phyloP scores from a whole-genome alignment of 352 stramenopile genomes.

The Globisporangium uncinulatum region DNA sequence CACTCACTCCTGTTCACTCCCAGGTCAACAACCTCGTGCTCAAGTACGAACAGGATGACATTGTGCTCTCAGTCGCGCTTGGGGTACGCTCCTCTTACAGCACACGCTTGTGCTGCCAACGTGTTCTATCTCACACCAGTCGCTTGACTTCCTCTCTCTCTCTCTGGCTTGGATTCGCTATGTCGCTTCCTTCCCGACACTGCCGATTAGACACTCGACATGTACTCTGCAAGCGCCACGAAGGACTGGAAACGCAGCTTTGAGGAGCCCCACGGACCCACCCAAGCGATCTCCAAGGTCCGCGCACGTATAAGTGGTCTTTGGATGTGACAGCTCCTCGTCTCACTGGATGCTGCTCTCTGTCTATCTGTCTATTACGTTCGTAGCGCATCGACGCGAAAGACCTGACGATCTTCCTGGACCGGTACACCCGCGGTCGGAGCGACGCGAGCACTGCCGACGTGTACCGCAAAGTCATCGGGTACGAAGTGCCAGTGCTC shows the following conservation, averaged over 20 bases:
- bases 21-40: slow-evolving; percentile 86
- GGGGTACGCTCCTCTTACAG: slow-evolving; percentile 29
- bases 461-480: slow-evolving; percentile 65
- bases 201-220: slow-evolving; percentile 49
- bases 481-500: slow-evolving; percentile 77
- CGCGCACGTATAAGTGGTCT: neutral
- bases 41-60: slow-evolving; percentile 85
- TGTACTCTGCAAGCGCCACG: slow-evolving; percentile 62
- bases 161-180: neutral
- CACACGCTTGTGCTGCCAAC: neutral
- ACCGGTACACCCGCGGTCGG: slow-evolving; percentile 67
- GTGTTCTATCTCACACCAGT: no score
- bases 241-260: slow-evolving; percentile 62
- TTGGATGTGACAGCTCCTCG: no score
- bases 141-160: neutral
- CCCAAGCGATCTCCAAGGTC: slow-evolving; percentile 57
- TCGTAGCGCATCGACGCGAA: slow-evolving; percentile 55
- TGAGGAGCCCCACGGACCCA: slow-evolving; percentile 43
- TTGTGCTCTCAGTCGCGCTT: slow-evolving; percentile 79
- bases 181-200: no score
- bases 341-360: neutral
- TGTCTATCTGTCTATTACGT: neutral
- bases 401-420: slow-evolving; percentile 80
- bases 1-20: neutral
- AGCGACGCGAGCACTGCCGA: slow-evolving; percentile 15